These are phyloP conservation scores for Monilinia vaccinii-corymbosi DNA, from an alignment of 2,329 filamentous ascomycete genomes.

Conservation along the genomic window DNA sequence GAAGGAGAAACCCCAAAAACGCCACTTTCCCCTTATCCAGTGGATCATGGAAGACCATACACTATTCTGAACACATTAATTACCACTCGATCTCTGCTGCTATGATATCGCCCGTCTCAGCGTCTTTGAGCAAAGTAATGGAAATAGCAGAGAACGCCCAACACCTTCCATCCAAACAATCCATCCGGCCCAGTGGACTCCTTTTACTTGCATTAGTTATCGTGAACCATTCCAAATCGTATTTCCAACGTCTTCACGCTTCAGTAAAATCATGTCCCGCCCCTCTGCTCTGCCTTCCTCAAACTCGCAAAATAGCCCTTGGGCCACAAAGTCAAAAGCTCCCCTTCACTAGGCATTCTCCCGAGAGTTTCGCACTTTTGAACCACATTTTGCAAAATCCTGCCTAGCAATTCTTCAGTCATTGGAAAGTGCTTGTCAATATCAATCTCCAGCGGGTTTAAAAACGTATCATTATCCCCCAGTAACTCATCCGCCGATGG, in stretches of 20 bases:
- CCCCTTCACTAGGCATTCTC: constrained; percentile 48
- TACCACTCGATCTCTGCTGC: background rate
- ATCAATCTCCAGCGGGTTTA: constrained; percentile 50
- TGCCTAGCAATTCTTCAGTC: constrained; percentile 51
- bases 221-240: background rate
- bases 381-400: constrained; percentile 55
- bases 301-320: constrained; percentile 53
- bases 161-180: background rate
- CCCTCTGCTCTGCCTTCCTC: constrained; percentile 24
- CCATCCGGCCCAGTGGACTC: background rate
- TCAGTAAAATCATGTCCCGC: background rate
- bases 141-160: background rate
- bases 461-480: constrained; percentile 48
- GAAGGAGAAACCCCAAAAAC: background rate
- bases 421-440: constrained; percentile 46
- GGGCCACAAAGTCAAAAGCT: constrained; percentile 48
- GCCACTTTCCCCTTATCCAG: background rate
- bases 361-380: constrained; percentile 42
- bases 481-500: constrained; percentile 57
- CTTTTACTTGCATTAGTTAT: background rate
- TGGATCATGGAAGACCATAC: constrained; percentile 1
- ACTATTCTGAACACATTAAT: background rate
- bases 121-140: background rate
- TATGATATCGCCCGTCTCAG: background rate
- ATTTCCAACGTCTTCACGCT: background rate